Base-by-base conservation (phyloP, 1,139 yeast genomes). In the Suhomyces bokatorum region DNA sequence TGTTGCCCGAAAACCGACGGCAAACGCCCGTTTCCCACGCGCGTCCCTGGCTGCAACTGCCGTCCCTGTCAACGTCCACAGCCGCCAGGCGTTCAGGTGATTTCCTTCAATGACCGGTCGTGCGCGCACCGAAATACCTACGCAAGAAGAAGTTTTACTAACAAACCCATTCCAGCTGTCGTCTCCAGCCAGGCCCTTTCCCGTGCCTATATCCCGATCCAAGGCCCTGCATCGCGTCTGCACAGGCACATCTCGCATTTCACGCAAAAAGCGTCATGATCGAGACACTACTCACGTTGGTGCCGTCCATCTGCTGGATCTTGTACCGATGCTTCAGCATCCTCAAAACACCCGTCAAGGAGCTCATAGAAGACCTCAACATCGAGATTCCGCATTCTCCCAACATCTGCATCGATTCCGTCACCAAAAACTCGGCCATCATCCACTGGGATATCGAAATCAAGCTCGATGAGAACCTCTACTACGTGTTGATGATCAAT, bases 371-470 rank as follows among this genome's bases (percentile, higher is more conserved):
- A 17, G 75, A 67, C 46, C 57, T 73, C 42, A 64, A 68, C 48
- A 64, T 72, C 37, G 75, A 70, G 42, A 70, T 74, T 32, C 79
- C 79, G 9, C 73, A 68, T 48, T 55, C 68, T 5, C 77, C 78
- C 16, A 59, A 51, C 29, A 62, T 73, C 29, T 71, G 76, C 49
- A 63, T 74, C 28, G 78, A 74, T 53, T 61, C 68, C 40, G 59
- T 74, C 38, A 57, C 61, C 16, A 48, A 55, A 27, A 51, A 50
- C 28, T 62, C 70, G 22, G 68, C 70, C 10, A 62, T 69, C 15
- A 57, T 74, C 30, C 78, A 72, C 50, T 74, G 79, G 79, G 78
- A 73, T 50, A 62, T 72, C 17, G 67, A 66, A 42, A 48, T 58
- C 16, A 53, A 53, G 32, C 49, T 50, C n/a, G 66, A 64, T 35